These are phyloP conservation scores for Epipyxis sp. DNA, from an alignment of 108 stramenopile species.

Conservation along the genomic window DNA sequence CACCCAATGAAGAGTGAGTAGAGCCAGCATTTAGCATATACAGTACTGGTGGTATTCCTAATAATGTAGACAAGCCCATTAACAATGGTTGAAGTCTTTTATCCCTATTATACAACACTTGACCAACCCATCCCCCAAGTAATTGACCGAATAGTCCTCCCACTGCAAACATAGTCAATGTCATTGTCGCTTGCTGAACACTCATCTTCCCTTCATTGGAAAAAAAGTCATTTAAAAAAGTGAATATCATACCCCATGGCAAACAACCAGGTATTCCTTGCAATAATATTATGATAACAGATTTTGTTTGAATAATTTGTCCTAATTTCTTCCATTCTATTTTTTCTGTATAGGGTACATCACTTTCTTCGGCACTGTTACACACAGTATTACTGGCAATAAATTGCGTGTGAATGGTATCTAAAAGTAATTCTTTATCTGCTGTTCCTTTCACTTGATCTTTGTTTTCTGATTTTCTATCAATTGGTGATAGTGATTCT, in stretches of 20 bases:
- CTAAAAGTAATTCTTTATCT: no score
- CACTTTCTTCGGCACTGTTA: conserved; percentile 25
- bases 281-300: conserved; percentile 63
- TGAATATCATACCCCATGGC: conserved; percentile 74
- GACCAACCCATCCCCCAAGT: conserved; percentile 67
- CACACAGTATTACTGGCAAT: no score
- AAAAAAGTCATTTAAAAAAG: conserved; percentile 76
- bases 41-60: conserved; percentile 69
- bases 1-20: conserved; percentile 14
- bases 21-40: conserved; percentile 57
- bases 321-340: conserved; percentile 33
- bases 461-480: no score
- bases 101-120: conserved; percentile 52
- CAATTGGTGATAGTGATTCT: no score
- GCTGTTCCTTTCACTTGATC: no score
- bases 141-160: conserved; percentile 70
- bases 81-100: not conserved
- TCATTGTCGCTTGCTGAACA: conserved; percentile 57
- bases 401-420: no score
- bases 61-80: conserved; percentile 54
- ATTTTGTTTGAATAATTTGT: conserved; percentile 39
- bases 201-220: conserved; percentile 69
- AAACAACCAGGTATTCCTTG: conserved; percentile 84
- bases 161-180: conserved; percentile 56
- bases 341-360: conserved; percentile 41